Percentiles rank a stretch among this genome's conserved stretches.
Conservation (phyloP, 2,329 filamentous ascomycete species). For the Xylaria sp. region DNA sequence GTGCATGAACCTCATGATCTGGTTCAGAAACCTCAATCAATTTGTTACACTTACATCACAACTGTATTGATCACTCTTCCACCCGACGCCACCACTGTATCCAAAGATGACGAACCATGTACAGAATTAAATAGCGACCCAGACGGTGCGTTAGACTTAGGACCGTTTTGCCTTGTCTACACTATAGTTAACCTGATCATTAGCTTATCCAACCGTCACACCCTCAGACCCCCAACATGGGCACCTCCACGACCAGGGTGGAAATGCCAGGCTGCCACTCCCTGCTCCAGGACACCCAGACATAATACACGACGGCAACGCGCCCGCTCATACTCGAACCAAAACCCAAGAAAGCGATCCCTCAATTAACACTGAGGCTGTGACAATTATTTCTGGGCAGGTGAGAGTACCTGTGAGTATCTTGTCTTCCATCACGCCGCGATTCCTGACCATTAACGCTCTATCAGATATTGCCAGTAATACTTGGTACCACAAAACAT, state of each 20-base stretch:
- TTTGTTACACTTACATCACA: conserved; percentile 39
- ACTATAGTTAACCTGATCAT: not conserved
- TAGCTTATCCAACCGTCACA: not conserved
- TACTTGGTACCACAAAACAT: conserved; percentile 8
- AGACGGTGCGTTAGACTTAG: not conserved
- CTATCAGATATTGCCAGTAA: conserved; percentile 7
- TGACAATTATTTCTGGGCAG: not conserved
- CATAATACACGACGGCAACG: not conserved
- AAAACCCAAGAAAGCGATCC: not conserved
- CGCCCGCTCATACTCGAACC: not conserved
- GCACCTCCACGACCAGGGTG: not conserved
- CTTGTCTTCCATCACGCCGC: not conserved
- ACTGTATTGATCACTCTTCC: conserved; percentile 34
- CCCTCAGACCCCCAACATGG: not conserved
- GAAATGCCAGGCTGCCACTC: not conserved
- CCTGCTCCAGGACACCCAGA: not conserved
- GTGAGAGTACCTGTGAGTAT: conserved; percentile 8
- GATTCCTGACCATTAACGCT: not conserved
- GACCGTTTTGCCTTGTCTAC: not conserved
- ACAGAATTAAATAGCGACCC: not conserved
- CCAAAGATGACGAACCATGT: conserved; percentile 5
- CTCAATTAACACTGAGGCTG: not conserved
- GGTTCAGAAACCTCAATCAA: conserved; percentile 17
- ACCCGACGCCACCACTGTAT: not conserved
- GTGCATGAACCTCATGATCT: conserved; percentile 3